phyloP scores from a whole-genome alignment of 257 asterid species.

The Paraleonurus japonicus region DNA sequence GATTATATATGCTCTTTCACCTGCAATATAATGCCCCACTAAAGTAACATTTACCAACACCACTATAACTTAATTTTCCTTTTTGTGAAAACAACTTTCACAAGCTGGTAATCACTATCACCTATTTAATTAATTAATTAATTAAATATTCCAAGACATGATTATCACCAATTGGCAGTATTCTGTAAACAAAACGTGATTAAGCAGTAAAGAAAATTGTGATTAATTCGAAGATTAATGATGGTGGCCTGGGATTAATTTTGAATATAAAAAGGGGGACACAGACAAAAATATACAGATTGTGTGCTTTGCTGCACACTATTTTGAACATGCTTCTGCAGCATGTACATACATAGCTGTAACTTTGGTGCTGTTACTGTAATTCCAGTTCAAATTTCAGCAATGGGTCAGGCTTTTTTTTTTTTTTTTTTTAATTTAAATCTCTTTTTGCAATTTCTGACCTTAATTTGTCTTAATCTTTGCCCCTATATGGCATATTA shows the following conservation, averaged over 20 bases:
- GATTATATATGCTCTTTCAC: constrained; percentile 8
- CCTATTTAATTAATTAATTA: neutral
- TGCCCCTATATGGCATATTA: no score
- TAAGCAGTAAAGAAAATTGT: constrained; percentile 29
- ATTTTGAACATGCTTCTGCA: constrained; percentile 5
- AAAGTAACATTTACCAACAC: neutral
- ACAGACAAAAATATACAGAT: constrained; percentile 22
- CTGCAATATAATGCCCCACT: constrained; percentile 17
- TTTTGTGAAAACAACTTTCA: constrained; percentile 2
- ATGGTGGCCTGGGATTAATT: constrained; percentile 14
- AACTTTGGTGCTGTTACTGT: constrained; percentile 23
- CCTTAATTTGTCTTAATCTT: constrained; percentile 35
- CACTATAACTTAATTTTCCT: neutral
- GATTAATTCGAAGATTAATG: neutral
- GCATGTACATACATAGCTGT: neutral
- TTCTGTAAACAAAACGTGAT: constrained; percentile 45
- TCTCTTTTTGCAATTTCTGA: neutral
- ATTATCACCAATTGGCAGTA: constrained; percentile 10
- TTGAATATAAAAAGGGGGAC: constrained; percentile 26
- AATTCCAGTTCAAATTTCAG: constrained; percentile 22
- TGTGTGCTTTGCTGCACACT: neutral
- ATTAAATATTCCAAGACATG: constrained; percentile 18
- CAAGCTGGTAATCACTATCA: constrained; percentile 18
- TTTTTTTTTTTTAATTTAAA: neutral
- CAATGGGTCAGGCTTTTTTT: neutral